Conservation (phyloP, 345 rosid genomes). For the Citrus trifoliata region DNA sequence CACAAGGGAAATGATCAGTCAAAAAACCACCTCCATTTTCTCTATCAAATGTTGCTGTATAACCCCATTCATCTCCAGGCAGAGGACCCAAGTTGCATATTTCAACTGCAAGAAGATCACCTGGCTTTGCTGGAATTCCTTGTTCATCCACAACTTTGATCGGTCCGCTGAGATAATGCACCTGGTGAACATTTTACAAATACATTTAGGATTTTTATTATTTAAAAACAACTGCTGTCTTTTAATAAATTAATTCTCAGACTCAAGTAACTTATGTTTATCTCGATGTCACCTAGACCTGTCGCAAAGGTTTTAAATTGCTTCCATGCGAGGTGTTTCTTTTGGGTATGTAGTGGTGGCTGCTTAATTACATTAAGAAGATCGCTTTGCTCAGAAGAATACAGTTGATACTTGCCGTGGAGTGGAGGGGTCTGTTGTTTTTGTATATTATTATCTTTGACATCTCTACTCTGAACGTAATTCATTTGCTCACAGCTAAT, state of each 20-base stretch:
- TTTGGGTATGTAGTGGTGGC: not conserved
- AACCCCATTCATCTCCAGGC: conserved; percentile 92
- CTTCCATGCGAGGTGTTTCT: not conserved
- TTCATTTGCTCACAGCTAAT: too few relatives aligned
- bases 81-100: conserved; percentile 89
- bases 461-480: conserved; percentile 55
- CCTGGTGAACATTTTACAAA: conserved; percentile 29
- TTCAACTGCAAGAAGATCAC: conserved; percentile 80
- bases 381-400: not conserved
- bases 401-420: not conserved
- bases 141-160: conserved; percentile 60
- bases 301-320: not conserved
- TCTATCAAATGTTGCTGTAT: conserved; percentile 70
- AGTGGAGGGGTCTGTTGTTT: conserved; percentile 35
- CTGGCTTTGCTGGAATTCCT: conserved; percentile 68
- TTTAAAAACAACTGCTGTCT: not conserved
- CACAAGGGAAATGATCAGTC: conserved; percentile 89
- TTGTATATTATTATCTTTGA: conserved; percentile 55
- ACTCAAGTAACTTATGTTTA: not conserved
- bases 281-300: not conserved
- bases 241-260: not conserved
- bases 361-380: not conserved
- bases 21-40: conserved; percentile 88
- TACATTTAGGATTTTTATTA: not conserved
- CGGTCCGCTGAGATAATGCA: conserved; percentile 81